A percentile compares a stretch with the other conserved stretches of the same genome.
Conservation (phyloP, 306 rosid genomes). For the Vachellia pachyceras region DNA sequence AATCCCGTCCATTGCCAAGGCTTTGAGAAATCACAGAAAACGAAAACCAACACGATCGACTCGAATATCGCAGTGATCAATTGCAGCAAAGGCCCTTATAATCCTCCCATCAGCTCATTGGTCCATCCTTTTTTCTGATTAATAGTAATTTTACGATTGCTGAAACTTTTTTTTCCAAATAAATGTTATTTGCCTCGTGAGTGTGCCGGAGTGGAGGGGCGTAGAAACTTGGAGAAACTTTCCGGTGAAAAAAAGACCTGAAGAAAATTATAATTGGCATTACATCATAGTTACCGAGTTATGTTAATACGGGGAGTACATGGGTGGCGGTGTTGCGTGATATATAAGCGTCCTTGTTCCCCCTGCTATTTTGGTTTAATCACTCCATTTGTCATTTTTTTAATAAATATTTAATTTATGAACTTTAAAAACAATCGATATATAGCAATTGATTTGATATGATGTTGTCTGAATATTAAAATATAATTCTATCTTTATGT, state of each 20-base stretch:
- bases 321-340: constrained; percentile 30
- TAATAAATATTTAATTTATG: not conserved
- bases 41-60: constrained; percentile 20
- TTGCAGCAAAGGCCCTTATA: constrained; percentile 45
- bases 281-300: not conserved
- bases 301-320: not conserved
- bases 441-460: too few species aligned
- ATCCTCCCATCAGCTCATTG: constrained; percentile 30
- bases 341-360: constrained; percentile 29
- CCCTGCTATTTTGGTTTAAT: not conserved
- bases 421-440: too few species aligned
- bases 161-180: not conserved
- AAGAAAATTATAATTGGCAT: not conserved
- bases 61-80: constrained; percentile 30
- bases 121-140: not conserved
- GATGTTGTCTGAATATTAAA: too few species aligned
- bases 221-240: too few species aligned
- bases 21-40: constrained; percentile 10
- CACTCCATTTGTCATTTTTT: not conserved
- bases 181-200: not conserved
- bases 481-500: too few species aligned
- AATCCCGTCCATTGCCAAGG: constrained; percentile 67
- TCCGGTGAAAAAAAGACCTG: too few species aligned
- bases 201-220: not conserved
- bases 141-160: not conserved